Evolutionary conservation across 2,329 filamentous ascomycete genomes (phyloP), one percentile per base, ranked within the genome.

Genomic region (Cercospora citrullina): DNA sequence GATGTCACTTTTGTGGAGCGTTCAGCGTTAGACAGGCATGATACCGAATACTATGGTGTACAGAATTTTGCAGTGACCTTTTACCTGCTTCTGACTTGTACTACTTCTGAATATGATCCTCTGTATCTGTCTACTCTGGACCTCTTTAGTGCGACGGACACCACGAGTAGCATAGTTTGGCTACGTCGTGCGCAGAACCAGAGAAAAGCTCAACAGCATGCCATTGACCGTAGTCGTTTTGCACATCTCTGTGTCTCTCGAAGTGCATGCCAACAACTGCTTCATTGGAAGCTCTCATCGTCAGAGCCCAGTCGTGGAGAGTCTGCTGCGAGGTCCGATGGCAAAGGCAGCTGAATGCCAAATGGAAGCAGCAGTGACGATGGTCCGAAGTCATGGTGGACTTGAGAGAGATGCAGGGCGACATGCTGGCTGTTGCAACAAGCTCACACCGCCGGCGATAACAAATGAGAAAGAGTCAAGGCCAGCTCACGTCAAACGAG

Each of bases 11-110:
- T 53, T 53, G 23, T 53, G 48, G 48, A 53, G 48, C 48, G 48
- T 53, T 53, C 48, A 53, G 48, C 48, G 48, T 53, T 53, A 53
- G 48, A 53, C 48, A 53, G 48, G 48, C 48, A 53, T 28, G 5
- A 28, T 53, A 53, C 23, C 12, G 48, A 53, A 53, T 28, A 53
- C 23, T 28, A 53, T 53, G 48, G 48, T 53, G 48, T 53, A 53
- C 48, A 53, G 48, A 53, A 53, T 6, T 53, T 28, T 9, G 23
- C 21, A 28, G 3, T 53, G 48, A 51, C 48, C 21, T 23, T 16
- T 53, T 16, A 14, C 12, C 48, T 53, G 48, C 23, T 12, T 23
- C n/a, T 48, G 42, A 10, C 9, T 26, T 53, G 23, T 28, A 53
- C 23, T 7, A 14, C 21, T 23, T 1, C 10, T 16, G 6, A 14